phyloP scores from a whole-genome alignment of 306 rosid genomes.

The Heteromeles arbutifolia region DNA sequence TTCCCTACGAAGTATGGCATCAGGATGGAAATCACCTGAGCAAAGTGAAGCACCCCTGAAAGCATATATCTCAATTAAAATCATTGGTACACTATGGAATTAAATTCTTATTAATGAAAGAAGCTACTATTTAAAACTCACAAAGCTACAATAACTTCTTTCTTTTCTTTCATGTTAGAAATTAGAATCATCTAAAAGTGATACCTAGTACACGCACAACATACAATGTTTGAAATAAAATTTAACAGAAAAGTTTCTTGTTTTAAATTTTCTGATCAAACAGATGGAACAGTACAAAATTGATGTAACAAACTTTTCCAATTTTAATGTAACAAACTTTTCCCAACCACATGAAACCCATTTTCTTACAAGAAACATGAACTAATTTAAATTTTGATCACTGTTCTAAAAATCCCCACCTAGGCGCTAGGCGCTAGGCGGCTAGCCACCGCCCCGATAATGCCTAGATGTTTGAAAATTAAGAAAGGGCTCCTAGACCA shows the following conservation, averaged over 20 bases:
- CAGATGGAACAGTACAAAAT: too few species aligned
- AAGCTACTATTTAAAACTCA: neutral
- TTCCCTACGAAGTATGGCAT: conserved; percentile 49
- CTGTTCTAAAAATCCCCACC: too few species aligned
- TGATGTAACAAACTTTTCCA: neutral
- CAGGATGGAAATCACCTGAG: conserved; percentile 88
- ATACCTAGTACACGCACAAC: neutral
- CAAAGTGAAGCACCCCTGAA: conserved; percentile 86
- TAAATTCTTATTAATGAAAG: conserved; percentile 13
- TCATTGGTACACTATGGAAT: conserved; percentile 10
- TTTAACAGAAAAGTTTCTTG: neutral
- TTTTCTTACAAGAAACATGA: neutral
- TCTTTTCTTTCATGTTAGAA: neutral
- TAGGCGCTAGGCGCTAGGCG: too few species aligned
- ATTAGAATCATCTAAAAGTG: neutral
- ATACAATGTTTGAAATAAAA: neutral
- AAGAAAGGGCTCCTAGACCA: too few species aligned
- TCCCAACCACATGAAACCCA: neutral
- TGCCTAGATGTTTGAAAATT: too few species aligned
- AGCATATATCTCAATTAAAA: conserved; percentile 25
- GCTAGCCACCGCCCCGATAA: too few species aligned
- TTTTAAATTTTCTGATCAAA: neutral
- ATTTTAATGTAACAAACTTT: neutral
- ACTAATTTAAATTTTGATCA: neutral
- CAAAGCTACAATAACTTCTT: neutral